Evolutionary conservation across 768 basidiomycete species (phyloP).

Genomic region (Amanita phalloides): DNA sequence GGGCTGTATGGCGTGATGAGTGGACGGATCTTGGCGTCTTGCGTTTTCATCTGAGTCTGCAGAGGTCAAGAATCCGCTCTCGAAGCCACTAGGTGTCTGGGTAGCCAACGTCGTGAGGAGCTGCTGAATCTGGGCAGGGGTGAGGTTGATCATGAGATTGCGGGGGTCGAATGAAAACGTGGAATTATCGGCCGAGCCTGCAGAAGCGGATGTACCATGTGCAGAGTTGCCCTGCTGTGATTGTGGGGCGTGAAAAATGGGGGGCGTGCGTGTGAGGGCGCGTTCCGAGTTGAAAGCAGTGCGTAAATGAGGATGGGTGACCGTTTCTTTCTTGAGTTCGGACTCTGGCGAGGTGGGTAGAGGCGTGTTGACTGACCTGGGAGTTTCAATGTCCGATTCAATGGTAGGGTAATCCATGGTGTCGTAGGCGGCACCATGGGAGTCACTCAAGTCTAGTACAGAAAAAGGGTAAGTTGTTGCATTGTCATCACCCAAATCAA

Average conservation of each 20-base stretch:
- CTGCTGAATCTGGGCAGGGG: slow-evolving; percentile 48
- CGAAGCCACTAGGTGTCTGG: slow-evolving; percentile 13
- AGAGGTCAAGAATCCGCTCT: not conserved
- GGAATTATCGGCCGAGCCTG: slow-evolving; percentile 10
- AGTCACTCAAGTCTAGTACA: not conserved
- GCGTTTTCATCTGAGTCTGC: not conserved
- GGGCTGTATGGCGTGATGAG: not conserved
- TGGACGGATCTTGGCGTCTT: not conserved
- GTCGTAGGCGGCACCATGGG: not conserved
- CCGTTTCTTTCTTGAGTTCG: not conserved
- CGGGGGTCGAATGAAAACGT: slow-evolving; percentile 29
- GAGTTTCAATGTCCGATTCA: slow-evolving; percentile 2
- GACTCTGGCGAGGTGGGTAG: not conserved
- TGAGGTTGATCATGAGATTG: slow-evolving; percentile 43
- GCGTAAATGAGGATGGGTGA: not conserved
- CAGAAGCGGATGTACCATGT: too few species aligned
- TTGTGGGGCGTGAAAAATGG: not conserved
- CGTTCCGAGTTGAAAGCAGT: not conserved
- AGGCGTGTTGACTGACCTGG: slow-evolving; percentile 1
- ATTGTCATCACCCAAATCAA: not conserved
- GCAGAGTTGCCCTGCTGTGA: not conserved
- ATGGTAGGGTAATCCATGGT: not conserved
- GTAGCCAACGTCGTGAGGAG: slow-evolving; percentile 35
- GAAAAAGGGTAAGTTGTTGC: not conserved
- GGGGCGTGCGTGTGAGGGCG: slow-evolving; percentile 1